These are phyloP conservation scores for Arthrobotrys entomopaga DNA, from an alignment of 2,329 filamentous ascomycete species.

Conservation along the genomic window DNA sequence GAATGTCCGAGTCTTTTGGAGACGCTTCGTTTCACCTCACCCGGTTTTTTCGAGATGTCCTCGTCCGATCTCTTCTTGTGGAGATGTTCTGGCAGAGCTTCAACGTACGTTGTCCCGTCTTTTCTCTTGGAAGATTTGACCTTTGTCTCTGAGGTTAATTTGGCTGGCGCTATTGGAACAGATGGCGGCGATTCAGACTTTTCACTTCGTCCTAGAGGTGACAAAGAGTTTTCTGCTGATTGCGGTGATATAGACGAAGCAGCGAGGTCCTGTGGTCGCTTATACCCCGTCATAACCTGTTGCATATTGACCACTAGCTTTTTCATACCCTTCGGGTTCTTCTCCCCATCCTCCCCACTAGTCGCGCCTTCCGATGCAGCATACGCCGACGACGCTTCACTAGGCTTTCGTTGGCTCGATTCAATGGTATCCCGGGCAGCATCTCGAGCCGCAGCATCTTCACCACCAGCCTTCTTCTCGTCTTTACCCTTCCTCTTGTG, in stretches of 20 bases:
- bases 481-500: constrained; percentile 17
- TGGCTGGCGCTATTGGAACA: constrained; percentile 9
- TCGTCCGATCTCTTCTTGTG: constrained; percentile 36
- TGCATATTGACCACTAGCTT: constrained; percentile 49
- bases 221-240: constrained; percentile 6
- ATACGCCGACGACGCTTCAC: neutral
- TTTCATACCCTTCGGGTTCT: constrained; percentile 43
- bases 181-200: constrained; percentile 16
- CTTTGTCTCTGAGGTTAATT: constrained; percentile 3
- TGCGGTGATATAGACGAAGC: neutral
- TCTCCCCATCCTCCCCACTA: constrained; percentile 39
- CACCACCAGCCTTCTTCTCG: constrained; percentile 5
- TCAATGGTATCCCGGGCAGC: neutral
- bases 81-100: constrained; percentile 38
- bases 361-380: constrained; percentile 10
- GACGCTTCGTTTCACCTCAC: constrained; percentile 30
- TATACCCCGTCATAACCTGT: constrained; percentile 45
- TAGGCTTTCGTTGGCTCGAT: neutral
- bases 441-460: neutral
- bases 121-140: constrained; percentile 26
- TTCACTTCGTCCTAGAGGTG: constrained; percentile 8
- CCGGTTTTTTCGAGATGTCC: constrained; percentile 4
- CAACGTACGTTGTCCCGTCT: constrained; percentile 35
- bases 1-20: constrained; percentile 41
- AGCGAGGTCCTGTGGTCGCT: constrained; percentile 16